Base-by-base conservation (phyloP, 371 early-diverging fungal species). In the Umbelopsis sp. region DNA sequence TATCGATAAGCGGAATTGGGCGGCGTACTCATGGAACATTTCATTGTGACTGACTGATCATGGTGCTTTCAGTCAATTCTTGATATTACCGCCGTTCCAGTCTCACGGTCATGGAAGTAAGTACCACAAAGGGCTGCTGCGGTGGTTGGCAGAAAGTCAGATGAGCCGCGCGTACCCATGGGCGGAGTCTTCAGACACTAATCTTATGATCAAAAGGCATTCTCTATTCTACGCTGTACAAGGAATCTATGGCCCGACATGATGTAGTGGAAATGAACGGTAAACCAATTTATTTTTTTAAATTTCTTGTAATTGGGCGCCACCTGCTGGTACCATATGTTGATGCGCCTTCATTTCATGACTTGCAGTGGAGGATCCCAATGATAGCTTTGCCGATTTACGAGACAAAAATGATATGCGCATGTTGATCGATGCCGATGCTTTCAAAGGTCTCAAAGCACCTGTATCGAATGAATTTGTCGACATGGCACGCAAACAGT, bases 41-140 rank as follows among this genome's bases (percentile, higher is more conserved):
- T 29, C 29, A n/a, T 8, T 35, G 53, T 25, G 12, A 25, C 25
- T 46, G 22, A 37, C 5, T 71, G 18, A n/a, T 22, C 9, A 24
- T n/a, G 18, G 1, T 3, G 50, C 35, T 38, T 29, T 65, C 44
- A 65, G 95, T 72, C 97, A 97, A 85, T 94, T 96, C 68, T 68
- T 97, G 24, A 87, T 97, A 14, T 74, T 97, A 63, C 96, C 97
- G 45, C 94, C 96, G 29, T 96, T 83, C 74, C 96, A 94, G 72
- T 81, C 87, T 46, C 79, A 86, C 66, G 96, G 96, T 16, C 95
- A 95, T 74, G 97, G 96, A 52, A 85, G 92, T 78, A 81, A 78
- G 78, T 76, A 25, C 16, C 12, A 41, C 41, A 41, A 41, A 7
- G 7, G 41, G 41, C 41, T 41, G 41, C 41, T 3, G 41, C 12